phyloP scores from a whole-genome alignment of 164 flowering plant species.

The Protea cynaroides region DNA sequence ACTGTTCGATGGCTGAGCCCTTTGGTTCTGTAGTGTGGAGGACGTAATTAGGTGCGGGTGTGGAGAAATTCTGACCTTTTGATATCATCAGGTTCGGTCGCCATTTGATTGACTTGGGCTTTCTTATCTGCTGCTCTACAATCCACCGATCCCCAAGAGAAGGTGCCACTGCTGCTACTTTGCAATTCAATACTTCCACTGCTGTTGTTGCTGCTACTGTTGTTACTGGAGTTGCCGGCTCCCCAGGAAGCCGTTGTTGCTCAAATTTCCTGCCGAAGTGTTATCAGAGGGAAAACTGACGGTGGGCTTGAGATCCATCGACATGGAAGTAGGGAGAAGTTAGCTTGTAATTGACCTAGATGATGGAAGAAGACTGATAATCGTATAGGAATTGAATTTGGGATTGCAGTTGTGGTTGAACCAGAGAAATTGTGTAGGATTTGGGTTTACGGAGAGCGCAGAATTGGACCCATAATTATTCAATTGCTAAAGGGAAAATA shows the following conservation, averaged over 20 bases:
- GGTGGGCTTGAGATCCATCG: constrained; percentile 30
- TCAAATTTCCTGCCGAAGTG: constrained; percentile 20
- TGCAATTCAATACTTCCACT: constrained; percentile 33
- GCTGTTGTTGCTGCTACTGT: constrained; percentile 20
- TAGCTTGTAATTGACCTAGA: constrained; percentile 16
- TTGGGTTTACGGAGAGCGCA: constrained; percentile 18
- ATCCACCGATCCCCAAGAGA: constrained; percentile 42
- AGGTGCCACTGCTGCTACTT: constrained; percentile 24
- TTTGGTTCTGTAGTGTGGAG: constrained; percentile 27
- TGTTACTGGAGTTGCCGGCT: constrained; percentile 25
- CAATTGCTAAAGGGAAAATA: constrained; percentile 38
- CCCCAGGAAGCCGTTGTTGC: constrained; percentile 37
- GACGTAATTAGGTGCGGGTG: constrained; percentile 32
- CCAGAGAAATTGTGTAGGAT: constrained; percentile 26
- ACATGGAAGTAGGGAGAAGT: constrained; percentile 17
- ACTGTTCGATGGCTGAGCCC: constrained; percentile 25
- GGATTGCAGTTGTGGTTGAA: constrained; percentile 32
- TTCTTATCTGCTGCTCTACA: constrained; percentile 22
- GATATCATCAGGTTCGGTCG: constrained; percentile 40
- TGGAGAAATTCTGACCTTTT: constrained; percentile 73
- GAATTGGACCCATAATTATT: constrained; percentile 34
- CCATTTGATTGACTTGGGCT: constrained; percentile 17
- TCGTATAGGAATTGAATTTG: constrained; percentile 26
- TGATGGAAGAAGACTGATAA: constrained; percentile 23
- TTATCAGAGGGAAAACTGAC: constrained; percentile 25